A percentile compares a stretch with the other conserved stretches of the same genome.
phyloP scores from a whole-genome alignment of 805 yeast genomes.

The Nakazawaea sp. region DNA sequence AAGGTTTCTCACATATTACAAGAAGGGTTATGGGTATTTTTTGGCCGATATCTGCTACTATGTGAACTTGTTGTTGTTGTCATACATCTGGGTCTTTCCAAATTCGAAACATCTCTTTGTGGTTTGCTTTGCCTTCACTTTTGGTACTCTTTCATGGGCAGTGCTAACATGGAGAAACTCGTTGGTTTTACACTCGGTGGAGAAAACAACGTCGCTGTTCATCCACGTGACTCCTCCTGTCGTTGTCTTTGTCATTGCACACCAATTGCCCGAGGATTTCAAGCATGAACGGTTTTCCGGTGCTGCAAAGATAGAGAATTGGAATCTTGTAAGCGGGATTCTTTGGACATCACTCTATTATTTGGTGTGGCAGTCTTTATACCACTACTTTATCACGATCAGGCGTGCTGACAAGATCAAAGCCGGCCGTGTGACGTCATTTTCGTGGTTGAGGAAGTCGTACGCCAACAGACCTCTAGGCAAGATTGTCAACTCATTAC shows the following conservation, averaged over 20 bases:
- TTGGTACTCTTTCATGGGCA: conserved; percentile 89
- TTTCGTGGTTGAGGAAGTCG: conserved; percentile 72
- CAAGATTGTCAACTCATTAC: conserved; percentile 70
- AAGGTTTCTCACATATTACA: conserved; percentile 75
- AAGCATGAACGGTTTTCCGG: conserved; percentile 69
- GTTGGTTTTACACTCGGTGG: conserved; percentile 83
- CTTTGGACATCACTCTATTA: conserved; percentile 77
- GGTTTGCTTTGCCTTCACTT: conserved; percentile 77
- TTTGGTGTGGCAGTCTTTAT: conserved; percentile 82
- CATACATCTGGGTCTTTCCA: conserved; percentile 82
- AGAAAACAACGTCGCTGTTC: conserved; percentile 85
- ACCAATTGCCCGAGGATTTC: conserved; percentile 51
- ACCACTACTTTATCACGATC: conserved; percentile 89
- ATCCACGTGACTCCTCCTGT: conserved; percentile 90
- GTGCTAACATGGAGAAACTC: conserved; percentile 96
- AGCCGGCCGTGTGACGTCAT: conserved; percentile 82
- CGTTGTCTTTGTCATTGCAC: conserved; percentile 80
- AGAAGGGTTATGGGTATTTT: conserved; percentile 73
- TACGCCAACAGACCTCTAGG: conserved; percentile 64
- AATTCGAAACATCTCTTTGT: conserved; percentile 64
- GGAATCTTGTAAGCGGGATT: conserved; percentile 69
- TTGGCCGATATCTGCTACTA: conserved; percentile 92
- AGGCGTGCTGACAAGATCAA: conserved; percentile 72
- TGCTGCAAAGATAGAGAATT: conserved; percentile 56
- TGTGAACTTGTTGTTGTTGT: conserved; percentile 64